phyloP scores from a whole-genome alignment of 768 basidiomycete genomes.

The Sistotremastrum suecicum region DNA sequence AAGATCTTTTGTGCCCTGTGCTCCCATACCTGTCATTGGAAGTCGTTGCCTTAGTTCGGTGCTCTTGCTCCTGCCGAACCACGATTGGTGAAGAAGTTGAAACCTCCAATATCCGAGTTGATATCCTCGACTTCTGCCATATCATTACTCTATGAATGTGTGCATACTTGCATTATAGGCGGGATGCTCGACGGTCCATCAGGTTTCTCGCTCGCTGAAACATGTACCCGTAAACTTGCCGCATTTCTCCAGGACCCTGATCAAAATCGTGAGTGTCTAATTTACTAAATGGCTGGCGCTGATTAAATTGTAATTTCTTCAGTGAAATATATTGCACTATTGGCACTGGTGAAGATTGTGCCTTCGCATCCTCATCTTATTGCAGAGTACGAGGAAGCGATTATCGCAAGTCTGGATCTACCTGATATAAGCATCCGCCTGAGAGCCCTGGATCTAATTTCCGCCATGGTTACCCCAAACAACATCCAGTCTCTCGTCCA shows the following conservation, averaged over 20 bases:
- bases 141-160: constrained; percentile 93
- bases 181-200: constrained; percentile 80
- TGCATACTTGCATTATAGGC: constrained; percentile 94
- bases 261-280: constrained; percentile 70
- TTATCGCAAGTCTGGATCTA: constrained; percentile 80
- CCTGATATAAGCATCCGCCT: constrained; percentile 92
- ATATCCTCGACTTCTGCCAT: constrained; percentile 94
- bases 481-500: constrained; percentile 86
- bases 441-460: constrained; percentile 87
- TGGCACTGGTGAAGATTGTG: constrained; percentile 93
- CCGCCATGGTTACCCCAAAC: constrained; percentile 77
- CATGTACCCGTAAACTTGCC: constrained; percentile 88
- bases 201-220: constrained; percentile 65
- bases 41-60: constrained; percentile 53
- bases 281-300: neutral
- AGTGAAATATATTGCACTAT: constrained; percentile 96
- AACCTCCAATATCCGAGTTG: constrained; percentile 86
- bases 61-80: constrained; percentile 84
- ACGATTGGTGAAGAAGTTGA: constrained; percentile 85
- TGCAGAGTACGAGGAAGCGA: constrained; percentile 83
- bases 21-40: neutral
- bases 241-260: constrained; percentile 85
- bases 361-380: constrained; percentile 83
- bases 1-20: constrained; percentile 6
- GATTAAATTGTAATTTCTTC: constrained; percentile 3